Conservation (phyloP, 129 eudicot genomes). For the Heracleum sosnowskyi region DNA sequence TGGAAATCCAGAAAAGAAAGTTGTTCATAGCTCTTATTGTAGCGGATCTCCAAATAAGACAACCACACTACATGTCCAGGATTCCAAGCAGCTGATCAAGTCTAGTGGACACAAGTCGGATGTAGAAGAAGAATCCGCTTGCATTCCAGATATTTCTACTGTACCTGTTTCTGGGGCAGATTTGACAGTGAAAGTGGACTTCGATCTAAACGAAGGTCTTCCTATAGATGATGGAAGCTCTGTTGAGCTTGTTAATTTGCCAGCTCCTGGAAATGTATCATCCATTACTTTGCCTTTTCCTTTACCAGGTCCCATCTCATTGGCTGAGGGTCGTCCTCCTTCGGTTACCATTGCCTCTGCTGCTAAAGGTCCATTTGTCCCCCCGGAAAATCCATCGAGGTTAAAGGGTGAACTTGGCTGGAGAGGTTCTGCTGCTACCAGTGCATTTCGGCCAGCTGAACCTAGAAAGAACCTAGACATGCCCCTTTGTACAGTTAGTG, state of each 20-base stretch:
- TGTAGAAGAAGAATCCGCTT: constrained; percentile 5
- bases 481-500: constrained; percentile 7
- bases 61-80: constrained; percentile 11
- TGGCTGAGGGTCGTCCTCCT: constrained; percentile 26
- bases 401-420: constrained; percentile 70
- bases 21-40: neutral
- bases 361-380: constrained; percentile 75
- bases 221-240: constrained; percentile 51
- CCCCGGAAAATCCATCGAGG: constrained; percentile 61
- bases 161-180: constrained; percentile 29
- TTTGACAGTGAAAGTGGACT: constrained; percentile 38
- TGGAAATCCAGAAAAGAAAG: constrained; percentile 16
- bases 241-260: constrained; percentile 33
- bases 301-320: constrained; percentile 22
- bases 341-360: constrained; percentile 81
- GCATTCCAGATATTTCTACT: constrained; percentile 9
- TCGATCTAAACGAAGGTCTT: constrained; percentile 79
- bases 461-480: constrained; percentile 53
- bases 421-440: constrained; percentile 98
- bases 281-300: constrained; percentile 22
- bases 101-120: constrained; percentile 14
- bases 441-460: constrained; percentile 96
- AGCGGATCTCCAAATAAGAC: neutral
- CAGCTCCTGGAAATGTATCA: constrained; percentile 13
- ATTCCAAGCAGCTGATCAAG: constrained; percentile 2